These are phyloP conservation scores for Clonostachys solani DNA, from an alignment of 2,329 filamentous ascomycete species.

Conservation along the genomic window DNA sequence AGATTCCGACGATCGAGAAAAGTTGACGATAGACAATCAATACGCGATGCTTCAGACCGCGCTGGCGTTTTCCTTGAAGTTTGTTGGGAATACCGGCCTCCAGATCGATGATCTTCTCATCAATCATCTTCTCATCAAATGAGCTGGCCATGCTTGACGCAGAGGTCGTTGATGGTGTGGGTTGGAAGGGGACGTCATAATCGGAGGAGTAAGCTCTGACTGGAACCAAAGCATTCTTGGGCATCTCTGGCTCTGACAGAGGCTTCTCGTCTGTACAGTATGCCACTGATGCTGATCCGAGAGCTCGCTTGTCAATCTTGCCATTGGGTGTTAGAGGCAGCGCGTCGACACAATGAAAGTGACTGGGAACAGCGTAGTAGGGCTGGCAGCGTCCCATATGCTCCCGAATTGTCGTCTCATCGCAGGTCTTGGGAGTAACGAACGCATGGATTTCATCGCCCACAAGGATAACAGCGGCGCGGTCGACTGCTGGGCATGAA, in stretches of 20 bases:
- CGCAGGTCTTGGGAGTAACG: constrained; percentile 18
- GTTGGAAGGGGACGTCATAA: too few species aligned
- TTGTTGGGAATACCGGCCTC: constrained; percentile 19
- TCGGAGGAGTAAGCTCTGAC: neutral
- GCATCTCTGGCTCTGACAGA: neutral
- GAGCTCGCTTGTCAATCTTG: constrained; percentile 37
- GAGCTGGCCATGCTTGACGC: neutral
- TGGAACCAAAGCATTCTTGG: neutral
- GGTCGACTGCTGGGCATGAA: constrained; percentile 21
- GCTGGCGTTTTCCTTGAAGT: constrained; percentile 18
- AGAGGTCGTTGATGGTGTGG: neutral
- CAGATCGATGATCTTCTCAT: constrained; percentile 9
- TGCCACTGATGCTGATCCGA: constrained; percentile 1
- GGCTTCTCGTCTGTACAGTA: neutral
- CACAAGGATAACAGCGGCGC: constrained; percentile 14
- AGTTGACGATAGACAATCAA: constrained; percentile 43
- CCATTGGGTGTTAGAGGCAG: constrained; percentile 42
- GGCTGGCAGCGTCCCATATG: constrained; percentile 30
- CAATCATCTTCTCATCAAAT: constrained; percentile 5
- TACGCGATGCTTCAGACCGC: constrained; percentile 24
- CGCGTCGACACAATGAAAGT: constrained; percentile 24
- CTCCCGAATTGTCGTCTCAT: constrained; percentile 20
- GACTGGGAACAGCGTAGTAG: constrained; percentile 40
- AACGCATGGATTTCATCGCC: constrained; percentile 4
- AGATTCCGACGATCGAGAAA: constrained; percentile 31